Evolutionary conservation across 495 filamentous ascomycete species (phyloP).

Genomic region (Tuber aestivum): DNA sequence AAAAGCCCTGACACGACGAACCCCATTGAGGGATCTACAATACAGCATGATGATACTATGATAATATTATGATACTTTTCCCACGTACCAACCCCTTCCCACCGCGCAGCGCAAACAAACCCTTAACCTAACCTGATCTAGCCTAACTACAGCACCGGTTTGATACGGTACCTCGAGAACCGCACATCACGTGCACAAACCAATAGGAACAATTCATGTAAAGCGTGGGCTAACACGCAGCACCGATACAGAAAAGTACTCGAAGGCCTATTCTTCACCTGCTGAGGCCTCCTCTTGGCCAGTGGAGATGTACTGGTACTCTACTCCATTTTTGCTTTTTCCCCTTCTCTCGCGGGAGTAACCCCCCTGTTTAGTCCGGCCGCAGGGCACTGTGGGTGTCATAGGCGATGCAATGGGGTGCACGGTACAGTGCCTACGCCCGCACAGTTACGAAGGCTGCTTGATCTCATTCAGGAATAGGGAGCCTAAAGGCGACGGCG

Average conservation of each 20-base stretch:
- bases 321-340: background rate
- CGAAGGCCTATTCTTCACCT: background rate
- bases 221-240: background rate
- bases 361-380: background rate
- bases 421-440: background rate
- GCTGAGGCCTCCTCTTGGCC: background rate
- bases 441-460: background rate
- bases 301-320: background rate
- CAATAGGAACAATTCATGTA: background rate
- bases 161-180: background rate
- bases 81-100: background rate
- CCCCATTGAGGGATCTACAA: background rate
- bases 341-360: background rate
- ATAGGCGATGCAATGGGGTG: background rate
- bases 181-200: background rate
- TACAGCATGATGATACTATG: background rate
- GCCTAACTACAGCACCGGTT: background rate
- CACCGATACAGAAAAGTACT: background rate
- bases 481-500: background rate
- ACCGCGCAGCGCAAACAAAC: background rate
- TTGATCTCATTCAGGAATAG: conserved; percentile 1
- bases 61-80: background rate
- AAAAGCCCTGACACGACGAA: background rate
- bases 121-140: background rate
- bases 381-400: background rate